phyloP scores from a whole-genome alignment of 1,139 yeast species.

The Saccharomyces hybrid region DNA sequence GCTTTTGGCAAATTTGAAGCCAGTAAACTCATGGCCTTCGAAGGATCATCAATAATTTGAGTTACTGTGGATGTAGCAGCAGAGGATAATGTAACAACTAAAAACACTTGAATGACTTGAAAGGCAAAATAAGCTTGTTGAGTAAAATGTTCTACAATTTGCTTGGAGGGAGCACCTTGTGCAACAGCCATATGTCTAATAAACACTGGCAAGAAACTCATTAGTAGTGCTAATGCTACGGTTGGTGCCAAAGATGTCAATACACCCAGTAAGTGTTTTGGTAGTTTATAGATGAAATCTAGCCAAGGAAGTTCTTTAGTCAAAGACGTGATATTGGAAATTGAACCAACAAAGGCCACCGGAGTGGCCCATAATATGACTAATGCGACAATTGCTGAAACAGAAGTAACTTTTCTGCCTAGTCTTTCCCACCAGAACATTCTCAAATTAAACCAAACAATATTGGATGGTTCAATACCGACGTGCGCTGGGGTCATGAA shows the following conservation, averaged over 20 bases:
- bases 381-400: conserved; percentile 50
- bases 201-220: conserved; percentile 70
- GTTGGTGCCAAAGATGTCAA: conserved; percentile 85
- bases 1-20: conserved; percentile 79
- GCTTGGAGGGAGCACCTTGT: conserved; percentile 58
- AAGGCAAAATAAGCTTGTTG: conserved; percentile 70
- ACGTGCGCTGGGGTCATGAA: conserved; percentile 54
- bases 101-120: conserved; percentile 62
- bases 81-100: conserved; percentile 63
- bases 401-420: conserved; percentile 50
- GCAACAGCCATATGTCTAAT: conserved; percentile 60
- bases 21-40: conserved; percentile 57
- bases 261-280: conserved; percentile 60
- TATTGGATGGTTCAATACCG: conserved; percentile 72
- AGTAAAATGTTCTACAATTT: conserved; percentile 60
- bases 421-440: conserved; percentile 80
- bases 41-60: conserved; percentile 38
- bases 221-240: conserved; percentile 68
- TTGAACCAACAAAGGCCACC: conserved; percentile 89
- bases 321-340: conserved; percentile 73
- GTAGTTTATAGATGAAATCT: conserved; percentile 62
- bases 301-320: conserved; percentile 64
- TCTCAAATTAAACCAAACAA: conserved; percentile 81
- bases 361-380: conserved; percentile 90
- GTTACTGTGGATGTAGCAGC: conserved; percentile 64